Base-by-base conservation (phyloP, 2,329 filamentous ascomycete species). In the Penicillium freii region DNA sequence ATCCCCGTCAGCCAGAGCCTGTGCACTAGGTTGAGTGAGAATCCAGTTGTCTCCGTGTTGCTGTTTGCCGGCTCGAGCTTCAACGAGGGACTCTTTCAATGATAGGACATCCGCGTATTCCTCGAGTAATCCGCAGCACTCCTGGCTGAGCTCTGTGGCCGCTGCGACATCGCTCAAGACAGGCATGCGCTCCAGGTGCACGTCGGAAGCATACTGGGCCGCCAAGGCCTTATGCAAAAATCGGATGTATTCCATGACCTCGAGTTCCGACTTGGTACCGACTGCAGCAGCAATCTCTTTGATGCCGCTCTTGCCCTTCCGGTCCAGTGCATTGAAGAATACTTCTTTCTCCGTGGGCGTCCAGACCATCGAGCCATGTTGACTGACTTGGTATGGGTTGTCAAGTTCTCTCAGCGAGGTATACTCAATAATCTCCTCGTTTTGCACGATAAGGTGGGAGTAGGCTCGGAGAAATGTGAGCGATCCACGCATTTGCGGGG, bases 301-400 rank as follows among this genome's bases (percentile, higher is more conserved):
- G 0, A 88, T 66, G 59, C 91, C 78, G 64, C 85, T 82, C 51
- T 78, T 82, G 0, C 91, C 91, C 2, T 88, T 79, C 0, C 83
- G 83, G 1, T 81, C 78, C 3, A 95, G 72, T 0, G 84, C 82
- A 15, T 82, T 78, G 70, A 91, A 96, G 57, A 96, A 83, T 0
- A 78, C 64, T 1, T 82, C 77, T 69, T 96, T 96, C 68, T 97
- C 92, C 1, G 76, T 65, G 0, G 81, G 59, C 0, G 83, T 86
- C 93, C 93, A 97, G 11, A 75, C 64, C 0, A 87, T 85, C 27
- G 85, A 79, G 23, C 91, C 92, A 50, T 92, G 76, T 66, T 91
- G 89, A 2, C 82, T 81, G 36, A 76, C 50, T 47, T 71, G 57
- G 47, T 56, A 81, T 2, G 64, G 54, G n/a, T 63, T 58, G 9